Conservation (phyloP, 2,329 filamentous ascomycete genomes). For the Pyricularia pennisetigena region DNA sequence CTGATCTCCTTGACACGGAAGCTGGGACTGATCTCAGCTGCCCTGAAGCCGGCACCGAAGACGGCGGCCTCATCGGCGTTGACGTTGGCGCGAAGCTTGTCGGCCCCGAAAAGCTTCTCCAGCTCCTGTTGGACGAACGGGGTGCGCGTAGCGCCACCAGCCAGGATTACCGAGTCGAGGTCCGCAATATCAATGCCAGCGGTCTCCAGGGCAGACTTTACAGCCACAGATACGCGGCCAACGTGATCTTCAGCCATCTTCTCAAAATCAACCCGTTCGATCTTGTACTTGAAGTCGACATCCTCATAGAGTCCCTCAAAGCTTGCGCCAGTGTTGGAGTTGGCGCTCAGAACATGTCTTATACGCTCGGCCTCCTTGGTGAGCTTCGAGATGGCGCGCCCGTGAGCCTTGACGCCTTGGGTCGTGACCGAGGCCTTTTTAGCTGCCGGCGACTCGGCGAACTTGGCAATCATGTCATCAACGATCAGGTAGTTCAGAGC, state of each 20-base stretch:
- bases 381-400: constrained; percentile 80
- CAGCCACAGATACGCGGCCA: constrained; percentile 55
- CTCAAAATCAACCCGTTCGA: constrained; percentile 74
- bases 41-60: constrained; percentile 91
- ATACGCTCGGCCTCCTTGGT: constrained; percentile 83
- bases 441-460: constrained; percentile 59
- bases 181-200: constrained; percentile 66
- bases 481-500: constrained; percentile 79
- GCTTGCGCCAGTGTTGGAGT: constrained; percentile 66
- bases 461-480: constrained; percentile 76
- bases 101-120: constrained; percentile 58
- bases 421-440: constrained; percentile 54
- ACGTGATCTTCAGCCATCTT: constrained; percentile 59
- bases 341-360: constrained; percentile 87
- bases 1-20: constrained; percentile 98
- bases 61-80: constrained; percentile 96
- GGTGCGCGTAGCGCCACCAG: constrained; percentile 82
- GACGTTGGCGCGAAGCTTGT: constrained; percentile 85
- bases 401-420: constrained; percentile 61
- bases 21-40: constrained; percentile 81
- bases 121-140: constrained; percentile 90
- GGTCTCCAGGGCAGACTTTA: constrained; percentile 64
- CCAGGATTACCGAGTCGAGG: constrained; percentile 83
- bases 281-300: constrained; percentile 86
- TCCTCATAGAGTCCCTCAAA: constrained; percentile 91